Conservation (phyloP, 768 basidiomycete genomes). For the Termitomyces sp. region DNA sequence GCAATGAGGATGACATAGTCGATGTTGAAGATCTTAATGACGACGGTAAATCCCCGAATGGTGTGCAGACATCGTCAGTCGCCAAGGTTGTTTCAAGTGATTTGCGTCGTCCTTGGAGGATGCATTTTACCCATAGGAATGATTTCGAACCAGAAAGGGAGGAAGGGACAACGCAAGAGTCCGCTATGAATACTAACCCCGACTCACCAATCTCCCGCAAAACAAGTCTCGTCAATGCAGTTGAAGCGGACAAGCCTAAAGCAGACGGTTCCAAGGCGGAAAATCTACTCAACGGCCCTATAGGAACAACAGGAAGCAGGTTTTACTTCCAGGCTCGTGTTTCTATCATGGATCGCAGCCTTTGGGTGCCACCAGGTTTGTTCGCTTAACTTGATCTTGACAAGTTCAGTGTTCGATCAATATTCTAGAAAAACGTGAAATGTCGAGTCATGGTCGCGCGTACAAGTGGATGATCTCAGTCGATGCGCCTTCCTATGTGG, state of each 20-base stretch:
- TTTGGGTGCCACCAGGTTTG: constrained; percentile 40
- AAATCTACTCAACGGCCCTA: not conserved
- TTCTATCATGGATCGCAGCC: constrained; percentile 41
- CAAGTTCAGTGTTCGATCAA: not conserved
- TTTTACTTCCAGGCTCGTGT: constrained; percentile 47
- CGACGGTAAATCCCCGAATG: not conserved
- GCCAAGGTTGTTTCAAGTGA: not conserved
- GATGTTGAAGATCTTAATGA: constrained; percentile 26
- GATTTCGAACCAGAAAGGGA: constrained; percentile 8
- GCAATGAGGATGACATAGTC: constrained; percentile 26
- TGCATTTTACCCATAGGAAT: constrained; percentile 11
- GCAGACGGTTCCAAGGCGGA: not conserved
- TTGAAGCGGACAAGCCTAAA: not conserved
- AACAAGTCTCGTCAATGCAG: not conserved
- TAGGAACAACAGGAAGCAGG: constrained; percentile 23
- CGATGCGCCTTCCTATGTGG: constrained; percentile 47
- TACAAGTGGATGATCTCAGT: constrained; percentile 55
- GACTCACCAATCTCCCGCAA: not conserved
- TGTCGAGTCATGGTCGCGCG: constrained; percentile 23
- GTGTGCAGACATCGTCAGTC: not conserved
- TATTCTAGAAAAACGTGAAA: constrained; percentile 23
- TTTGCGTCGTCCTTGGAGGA: constrained; percentile 8
- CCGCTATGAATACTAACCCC: not conserved
- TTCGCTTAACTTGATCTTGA: not conserved
- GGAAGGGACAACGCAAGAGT: not conserved